Percentiles rank a stretch among this genome's conserved stretches.
These are phyloP conservation scores for Astrocystis sublimbata DNA, from an alignment of 495 filamentous ascomycete genomes.

Conservation along the genomic window DNA sequence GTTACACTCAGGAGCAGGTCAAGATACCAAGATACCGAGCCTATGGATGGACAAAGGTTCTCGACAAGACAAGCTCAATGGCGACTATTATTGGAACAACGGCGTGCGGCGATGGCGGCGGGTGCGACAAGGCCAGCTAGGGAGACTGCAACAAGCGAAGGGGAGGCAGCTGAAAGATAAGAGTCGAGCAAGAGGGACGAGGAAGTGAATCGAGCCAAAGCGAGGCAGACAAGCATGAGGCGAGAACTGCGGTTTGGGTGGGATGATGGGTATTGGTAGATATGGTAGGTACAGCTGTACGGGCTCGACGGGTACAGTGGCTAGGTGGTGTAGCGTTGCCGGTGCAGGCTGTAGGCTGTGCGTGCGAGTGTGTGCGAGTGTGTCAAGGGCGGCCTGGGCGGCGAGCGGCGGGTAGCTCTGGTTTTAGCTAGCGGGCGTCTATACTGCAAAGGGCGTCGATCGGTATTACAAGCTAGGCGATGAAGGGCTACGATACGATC, in stretches of 20 bases:
- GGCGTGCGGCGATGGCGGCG: slow-evolving; percentile 14
- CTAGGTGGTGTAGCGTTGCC: neutral
- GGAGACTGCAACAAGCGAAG: slow-evolving; percentile 35
- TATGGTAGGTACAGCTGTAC: slow-evolving; percentile 12
- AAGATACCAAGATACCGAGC: slow-evolving; percentile 18
- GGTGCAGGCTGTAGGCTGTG: too few relatives aligned
- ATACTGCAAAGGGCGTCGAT: slow-evolving; percentile 13
- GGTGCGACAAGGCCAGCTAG: slow-evolving; percentile 22
- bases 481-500: neutral
- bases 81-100: slow-evolving; percentile 25
- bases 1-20: slow-evolving; percentile 20
- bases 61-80: slow-evolving; percentile 17
- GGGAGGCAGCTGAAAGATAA: slow-evolving; percentile 26
- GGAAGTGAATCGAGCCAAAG: slow-evolving; percentile 25
- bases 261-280: neutral
- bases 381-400: too few relatives aligned
- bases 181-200: slow-evolving; percentile 21
- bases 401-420: slow-evolving; percentile 8
- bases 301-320: too few relatives aligned
- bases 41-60: slow-evolving; percentile 18
- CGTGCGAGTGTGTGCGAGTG: too few relatives aligned
- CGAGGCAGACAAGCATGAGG: slow-evolving; percentile 15
- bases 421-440: slow-evolving; percentile 10
- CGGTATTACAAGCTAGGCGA: slow-evolving; percentile 19
- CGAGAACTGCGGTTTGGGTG: neutral